These are phyloP conservation scores for Polygonum maritimum DNA, from an alignment of 148 eudicot species.

Conservation along the genomic window DNA sequence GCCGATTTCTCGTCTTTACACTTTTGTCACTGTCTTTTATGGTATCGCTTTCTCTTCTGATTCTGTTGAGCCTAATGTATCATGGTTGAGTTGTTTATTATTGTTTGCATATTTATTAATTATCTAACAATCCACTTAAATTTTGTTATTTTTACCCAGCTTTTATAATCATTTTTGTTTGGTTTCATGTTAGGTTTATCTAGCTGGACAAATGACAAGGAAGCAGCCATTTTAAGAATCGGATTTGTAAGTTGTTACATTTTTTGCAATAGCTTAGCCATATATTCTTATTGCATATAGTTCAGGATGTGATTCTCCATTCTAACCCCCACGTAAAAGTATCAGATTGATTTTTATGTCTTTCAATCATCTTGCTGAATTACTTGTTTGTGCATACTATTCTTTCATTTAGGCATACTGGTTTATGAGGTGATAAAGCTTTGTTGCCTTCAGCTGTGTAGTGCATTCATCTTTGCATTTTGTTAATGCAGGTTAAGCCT, in stretches of 20 bases:
- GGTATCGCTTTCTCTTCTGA: neutral
- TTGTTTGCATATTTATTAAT: neutral
- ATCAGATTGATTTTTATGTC: neutral
- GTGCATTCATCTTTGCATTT: conserved; percentile 6
- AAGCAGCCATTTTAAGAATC: conserved; percentile 59
- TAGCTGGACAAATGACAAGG: conserved; percentile 60
- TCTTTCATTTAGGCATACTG: neutral
- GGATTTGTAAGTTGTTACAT: conserved; percentile 52
- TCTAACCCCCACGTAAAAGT: neutral
- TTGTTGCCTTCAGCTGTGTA: neutral
- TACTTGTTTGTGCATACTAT: neutral
- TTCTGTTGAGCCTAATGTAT: neutral
- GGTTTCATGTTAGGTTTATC: conserved; percentile 31
- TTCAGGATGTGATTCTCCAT: neutral
- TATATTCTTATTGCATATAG: neutral
- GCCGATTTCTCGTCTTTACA: neutral
- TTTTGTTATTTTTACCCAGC: neutral
- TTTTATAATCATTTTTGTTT: neutral
- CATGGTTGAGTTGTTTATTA: neutral
- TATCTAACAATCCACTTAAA: neutral
- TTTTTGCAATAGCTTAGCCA: neutral
- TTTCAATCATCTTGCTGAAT: neutral
- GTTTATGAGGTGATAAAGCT: neutral
- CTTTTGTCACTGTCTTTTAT: neutral
- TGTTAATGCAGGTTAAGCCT: conserved; percentile 62